Base-by-base conservation (phyloP, 306 rosid genomes). In the Herpetospermum pedunculosum region DNA sequence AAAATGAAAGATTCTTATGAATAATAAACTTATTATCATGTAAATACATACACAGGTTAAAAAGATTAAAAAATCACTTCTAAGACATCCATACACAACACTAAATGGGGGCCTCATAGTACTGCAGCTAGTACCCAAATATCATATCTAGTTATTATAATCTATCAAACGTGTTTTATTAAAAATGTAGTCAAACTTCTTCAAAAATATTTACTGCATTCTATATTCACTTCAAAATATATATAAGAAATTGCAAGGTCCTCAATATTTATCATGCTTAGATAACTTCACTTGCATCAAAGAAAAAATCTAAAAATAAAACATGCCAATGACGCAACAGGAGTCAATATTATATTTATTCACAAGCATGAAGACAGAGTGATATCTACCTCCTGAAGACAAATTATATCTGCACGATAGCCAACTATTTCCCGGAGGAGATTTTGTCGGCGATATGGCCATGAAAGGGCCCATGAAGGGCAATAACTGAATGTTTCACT, bases 401-500 rank as follows among this genome's bases (percentile, higher is more conserved):
- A 95, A 76, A 95, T 88, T 77, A 95, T 89, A 83, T 95, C 99
- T 8, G 99, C 92, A 37, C 88, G 90, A 69, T 95, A 95, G 67
- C 92, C 96, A 77, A 95, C 96, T 69, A 95, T 95, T 87, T 95
- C 99, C 46, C 97, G 84, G 26, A 95, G 84, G 77, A 95, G 80
- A 88, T 91, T 95, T 85, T 95, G 99, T 80, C 96, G 85, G 76
- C 99, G 99, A 80, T 95, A 95, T 35, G 97, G 91, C 99, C 99
- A 95, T 37, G 97, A 91, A 74, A 95, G 97, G 48, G 99, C 99
- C 97, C 97, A 95, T 53, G 97, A 82, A 73, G 97, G 99, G 80
- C 99, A 95, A 78, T 91, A 95, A 78, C 88, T 82, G 80, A 84
- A 91, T 73, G 85, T 76, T 52, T 88, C 97, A 80, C 68, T 91